phyloP scores from a whole-genome alignment of 1,284 basidiomycete species.

The Cutaneotrichosporon cutaneum region DNA sequence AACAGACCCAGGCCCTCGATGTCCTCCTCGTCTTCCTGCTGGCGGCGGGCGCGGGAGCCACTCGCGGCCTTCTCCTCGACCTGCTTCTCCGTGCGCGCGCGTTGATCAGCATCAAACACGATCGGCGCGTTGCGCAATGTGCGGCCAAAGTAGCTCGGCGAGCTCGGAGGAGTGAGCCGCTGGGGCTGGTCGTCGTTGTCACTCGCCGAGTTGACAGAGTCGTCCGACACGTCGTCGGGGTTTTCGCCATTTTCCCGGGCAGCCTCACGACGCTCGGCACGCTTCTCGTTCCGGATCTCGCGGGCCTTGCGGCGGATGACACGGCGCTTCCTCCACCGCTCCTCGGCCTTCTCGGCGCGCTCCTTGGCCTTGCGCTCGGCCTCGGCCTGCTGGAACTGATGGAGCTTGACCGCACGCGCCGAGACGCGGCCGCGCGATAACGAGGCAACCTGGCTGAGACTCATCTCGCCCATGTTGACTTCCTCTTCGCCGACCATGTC shows the following conservation, averaged over 20 bases:
- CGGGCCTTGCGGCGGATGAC: slow-evolving; percentile 37
- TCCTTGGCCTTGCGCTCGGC: slow-evolving; percentile 21
- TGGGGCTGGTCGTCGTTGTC: slow-evolving; percentile 43
- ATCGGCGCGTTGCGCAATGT: slow-evolving; percentile 18
- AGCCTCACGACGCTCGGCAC: slow-evolving; percentile 30
- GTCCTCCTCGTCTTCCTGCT: slow-evolving; percentile 25
- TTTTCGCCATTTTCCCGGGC: slow-evolving; percentile 25
- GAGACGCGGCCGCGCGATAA: slow-evolving; percentile 37
- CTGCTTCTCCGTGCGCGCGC: slow-evolving; percentile 9
- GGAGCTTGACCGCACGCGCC: slow-evolving; percentile 32
- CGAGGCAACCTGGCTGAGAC: slow-evolving; percentile 35
- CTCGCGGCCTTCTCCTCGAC: neutral
- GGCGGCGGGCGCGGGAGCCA: neutral
- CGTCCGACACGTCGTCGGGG: slow-evolving; percentile 34
- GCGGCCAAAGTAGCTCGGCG: slow-evolving; percentile 21
- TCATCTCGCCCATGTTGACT: slow-evolving; percentile 28
- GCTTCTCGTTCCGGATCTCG: slow-evolving; percentile 29
- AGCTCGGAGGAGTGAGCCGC: slow-evolving; percentile 41
- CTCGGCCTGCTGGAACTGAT: slow-evolving; percentile 22
- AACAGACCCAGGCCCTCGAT: slow-evolving; percentile 31
- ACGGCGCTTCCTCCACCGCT: slow-evolving; percentile 35
- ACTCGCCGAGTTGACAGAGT: slow-evolving; percentile 43
- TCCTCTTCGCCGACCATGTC: slow-evolving; percentile 33
- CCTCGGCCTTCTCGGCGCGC: slow-evolving; percentile 23
- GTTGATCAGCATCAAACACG: slow-evolving; percentile 15